Evolutionary conservation across 768 basidiomycete species (phyloP).

Genomic region (Lentinus brumalis): DNA sequence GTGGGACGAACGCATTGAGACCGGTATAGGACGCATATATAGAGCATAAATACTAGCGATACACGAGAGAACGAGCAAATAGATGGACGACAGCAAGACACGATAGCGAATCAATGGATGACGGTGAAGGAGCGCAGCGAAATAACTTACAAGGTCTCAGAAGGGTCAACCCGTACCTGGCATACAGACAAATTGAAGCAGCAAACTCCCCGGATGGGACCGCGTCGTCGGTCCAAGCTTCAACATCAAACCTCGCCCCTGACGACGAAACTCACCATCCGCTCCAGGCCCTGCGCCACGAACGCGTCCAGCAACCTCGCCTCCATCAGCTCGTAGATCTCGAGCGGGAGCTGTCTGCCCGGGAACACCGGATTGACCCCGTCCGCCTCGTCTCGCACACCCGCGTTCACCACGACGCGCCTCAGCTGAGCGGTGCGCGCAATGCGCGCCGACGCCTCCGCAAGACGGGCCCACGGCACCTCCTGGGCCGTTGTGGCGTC

Average conservation of each 20-base stretch:
- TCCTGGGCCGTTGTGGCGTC: conserved; percentile 4
- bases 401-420: conserved; percentile 8
- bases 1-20: too few relatives aligned
- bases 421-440: neutral
- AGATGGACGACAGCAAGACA: too few relatives aligned
- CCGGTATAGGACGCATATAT: neutral
- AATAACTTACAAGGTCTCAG: too few relatives aligned
- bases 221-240: too few relatives aligned
- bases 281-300: conserved; percentile 11
- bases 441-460: conserved; percentile 5
- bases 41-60: conserved; percentile 3
- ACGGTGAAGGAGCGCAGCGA: neutral
- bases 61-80: neutral
- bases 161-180: too few relatives aligned
- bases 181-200: neutral
- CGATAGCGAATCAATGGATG: too few relatives aligned
- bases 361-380: neutral
- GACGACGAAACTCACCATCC: neutral
- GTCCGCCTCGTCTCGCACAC: conserved; percentile 2
- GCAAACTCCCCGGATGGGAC: neutral
- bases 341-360: neutral
- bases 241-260: neutral
- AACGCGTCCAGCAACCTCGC: conserved; percentile 7
- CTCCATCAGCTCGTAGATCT: conserved; percentile 14
- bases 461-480: conserved; percentile 10